Conservation (phyloP, 257 asterid genomes). For the Orobanche coerulescens region DNA sequence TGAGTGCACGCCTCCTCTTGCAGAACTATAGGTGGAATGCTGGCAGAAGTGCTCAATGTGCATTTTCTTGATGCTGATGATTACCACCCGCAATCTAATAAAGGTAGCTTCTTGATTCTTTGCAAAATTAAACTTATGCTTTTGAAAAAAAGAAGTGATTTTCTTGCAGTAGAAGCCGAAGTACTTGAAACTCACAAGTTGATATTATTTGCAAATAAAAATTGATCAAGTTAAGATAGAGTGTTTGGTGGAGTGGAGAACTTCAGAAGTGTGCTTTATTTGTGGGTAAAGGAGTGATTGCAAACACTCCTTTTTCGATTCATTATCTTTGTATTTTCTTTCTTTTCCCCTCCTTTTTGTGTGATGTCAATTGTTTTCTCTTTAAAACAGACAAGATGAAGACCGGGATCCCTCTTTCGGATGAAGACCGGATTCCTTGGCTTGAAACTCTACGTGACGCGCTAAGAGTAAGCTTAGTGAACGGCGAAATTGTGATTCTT, state of each 20-base stretch:
- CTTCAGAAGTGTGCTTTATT: neutral
- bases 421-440: constrained; percentile 81
- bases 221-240: too few species aligned
- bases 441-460: constrained; percentile 53
- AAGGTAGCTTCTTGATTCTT: constrained; percentile 35
- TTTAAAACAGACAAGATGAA: constrained; percentile 42
- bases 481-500: constrained; percentile 37
- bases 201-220: too few species aligned
- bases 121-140: too few species aligned
- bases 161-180: neutral
- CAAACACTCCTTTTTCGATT: neutral
- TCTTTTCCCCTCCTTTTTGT: neutral
- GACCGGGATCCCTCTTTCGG: constrained; percentile 59
- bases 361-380: neutral
- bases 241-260: too few species aligned
- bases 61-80: constrained; percentile 75
- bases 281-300: too few species aligned
- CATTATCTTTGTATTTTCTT: neutral
- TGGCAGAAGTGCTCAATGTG: constrained; percentile 44
- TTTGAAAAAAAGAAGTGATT: neutral
- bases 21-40: constrained; percentile 70
- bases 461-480: constrained; percentile 29
- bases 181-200: neutral
- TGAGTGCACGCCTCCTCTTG: neutral
- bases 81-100: constrained; percentile 62